Conservation (phyloP, 148 eudicot genomes). For the Silene conica region DNA sequence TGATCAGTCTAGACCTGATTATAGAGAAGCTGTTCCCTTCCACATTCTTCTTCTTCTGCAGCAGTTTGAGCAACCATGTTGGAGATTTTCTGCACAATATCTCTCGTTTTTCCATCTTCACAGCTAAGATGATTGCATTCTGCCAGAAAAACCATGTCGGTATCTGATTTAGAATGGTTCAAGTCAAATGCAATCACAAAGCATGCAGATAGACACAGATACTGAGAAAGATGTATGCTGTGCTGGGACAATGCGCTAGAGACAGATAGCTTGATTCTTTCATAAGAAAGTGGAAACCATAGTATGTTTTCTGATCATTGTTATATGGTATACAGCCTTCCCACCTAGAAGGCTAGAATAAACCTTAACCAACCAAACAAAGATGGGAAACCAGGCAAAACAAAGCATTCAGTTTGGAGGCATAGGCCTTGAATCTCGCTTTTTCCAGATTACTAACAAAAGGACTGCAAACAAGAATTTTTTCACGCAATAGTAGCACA, state of each 20-base stretch:
- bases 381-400: neutral
- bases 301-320: neutral
- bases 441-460: neutral
- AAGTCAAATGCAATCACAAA: conserved; percentile 5
- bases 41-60: conserved; percentile 41
- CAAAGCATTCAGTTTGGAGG: neutral
- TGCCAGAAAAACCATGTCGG: conserved; percentile 12
- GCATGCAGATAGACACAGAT: neutral
- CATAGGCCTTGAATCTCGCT: neutral
- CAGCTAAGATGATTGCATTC: conserved; percentile 15
- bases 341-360: neutral
- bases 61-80: conserved; percentile 42
- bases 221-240: neutral
- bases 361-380: neutral
- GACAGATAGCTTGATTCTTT: neutral
- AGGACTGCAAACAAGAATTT: neutral
- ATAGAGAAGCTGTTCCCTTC: conserved; percentile 36
- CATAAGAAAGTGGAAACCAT: neutral
- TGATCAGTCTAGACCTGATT: conserved; percentile 39
- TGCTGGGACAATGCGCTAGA: neutral
- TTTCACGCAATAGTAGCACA: neutral
- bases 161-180: conserved; percentile 12
- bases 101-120: conserved; percentile 35
- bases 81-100: conserved; percentile 40
- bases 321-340: neutral